Base-by-base conservation (phyloP, 148 eudicot species). In the Silene conica region DNA sequence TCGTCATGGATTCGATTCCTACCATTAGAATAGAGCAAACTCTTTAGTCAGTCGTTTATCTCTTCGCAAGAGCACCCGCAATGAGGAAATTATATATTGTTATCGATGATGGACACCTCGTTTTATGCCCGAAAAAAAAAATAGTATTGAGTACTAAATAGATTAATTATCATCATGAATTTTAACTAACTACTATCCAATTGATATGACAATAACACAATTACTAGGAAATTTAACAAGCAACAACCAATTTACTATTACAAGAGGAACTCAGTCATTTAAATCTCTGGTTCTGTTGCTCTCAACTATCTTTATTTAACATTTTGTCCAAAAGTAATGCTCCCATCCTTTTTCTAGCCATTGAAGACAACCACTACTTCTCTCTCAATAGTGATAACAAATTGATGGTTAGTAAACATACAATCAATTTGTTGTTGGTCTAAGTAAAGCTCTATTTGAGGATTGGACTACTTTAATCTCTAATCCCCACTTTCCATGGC, bases 281-380 rank as follows among this genome's bases (percentile, higher is more conserved):
- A 50, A 48, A 9, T 50, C 55, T 50, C 16, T 50, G 16, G 55
- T 9, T 11, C 14, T 50, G 55, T 50, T 50, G 55, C 45, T 14
- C 41, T 63, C 67, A 64, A 64, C 68, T 34, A 19, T 16, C 68
- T 34, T 48, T 31, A 31, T 50, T 50, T 18, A 31, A 34, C 20
- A 64, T 64, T 16, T 28, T 3, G 68, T 31, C 45, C 20, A 64
- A 15, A 64, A 64, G n/a, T 64, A 14, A 34, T 64, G 12, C 68
- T 14, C 21, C 46, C 68, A 38, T 38, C 43, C 43, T 6, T 50
- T 16, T 64, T 31, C 1, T 64, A 45, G 48, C 68, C 46, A 34
- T 34, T 64, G 21, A 34, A 64, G 68, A 64, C 68, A 31, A 63
- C 67, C 41, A 60, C 41, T 63, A 31, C 34, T 31, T 31, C 34